Base-by-base conservation (phyloP, 1,139 yeast species). In the Zygosaccharomyces sapae region DNA sequence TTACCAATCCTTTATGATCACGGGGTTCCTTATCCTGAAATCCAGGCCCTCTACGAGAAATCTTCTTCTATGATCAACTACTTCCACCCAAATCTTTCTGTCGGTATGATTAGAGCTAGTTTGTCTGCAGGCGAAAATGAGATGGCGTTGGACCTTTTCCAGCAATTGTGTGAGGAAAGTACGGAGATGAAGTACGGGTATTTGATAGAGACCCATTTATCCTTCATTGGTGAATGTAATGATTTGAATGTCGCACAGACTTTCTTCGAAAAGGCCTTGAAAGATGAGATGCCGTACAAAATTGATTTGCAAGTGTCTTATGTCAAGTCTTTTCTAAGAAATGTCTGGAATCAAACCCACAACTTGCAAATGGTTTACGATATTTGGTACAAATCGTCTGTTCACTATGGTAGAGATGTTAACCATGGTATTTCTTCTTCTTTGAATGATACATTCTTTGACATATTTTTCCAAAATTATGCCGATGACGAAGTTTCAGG, bases 221-320 rank as follows among this genome's bases (percentile, higher is more conserved):
- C 86, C 2, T 88, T 89, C 60, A 83, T 89, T 60, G 95, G 96
- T 42, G 81, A 80, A 55, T 84, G 90, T 65, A 80, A 81, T 56
- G 94, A 88, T 58, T 73, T 83, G 44, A 74, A 73, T 30, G 80
- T 87, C 42, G 87, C 96, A 4, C 79, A 77, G 59, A 77, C 80
- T 44, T 86, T 86, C 60, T 88, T 84, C 62, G 80, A 80, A 54
- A 83, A 83, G 61, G 90, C 89, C 0, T 71, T 85, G 44, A 73
- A 75, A 50, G 61, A 59, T 45, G 81, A 80, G 51, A 81, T 85
- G 72, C 95, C 95, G 16, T 86, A 86, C 64, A 69, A 71, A 51
- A 80, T 86, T 34, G 77, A 77, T 34, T 74, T 87, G 55, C 94
- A 86, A 66, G 89, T 86, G 7, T 85, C 92, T 31, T 80, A 83